phyloP scores from a whole-genome alignment of 805 yeast genomes.

The Priceomyces medius region DNA sequence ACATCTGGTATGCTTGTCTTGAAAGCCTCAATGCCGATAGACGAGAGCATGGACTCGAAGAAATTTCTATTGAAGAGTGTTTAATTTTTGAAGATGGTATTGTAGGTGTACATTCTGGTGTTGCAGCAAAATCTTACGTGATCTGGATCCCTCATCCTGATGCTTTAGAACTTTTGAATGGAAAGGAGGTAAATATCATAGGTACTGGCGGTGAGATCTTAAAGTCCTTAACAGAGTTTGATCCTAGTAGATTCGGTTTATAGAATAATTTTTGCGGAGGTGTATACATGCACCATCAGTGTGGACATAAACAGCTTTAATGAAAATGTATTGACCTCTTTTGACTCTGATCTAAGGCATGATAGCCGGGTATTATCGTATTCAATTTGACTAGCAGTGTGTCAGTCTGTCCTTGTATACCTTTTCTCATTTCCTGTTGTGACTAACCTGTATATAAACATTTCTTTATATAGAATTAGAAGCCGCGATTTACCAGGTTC shows the following conservation, averaged over 20 bases:
- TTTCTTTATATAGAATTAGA: too few species aligned
- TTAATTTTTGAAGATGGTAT: slow-evolving; percentile 93
- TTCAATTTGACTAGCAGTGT: too few species aligned
- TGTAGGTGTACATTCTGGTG: slow-evolving; percentile 86
- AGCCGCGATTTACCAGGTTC: too few species aligned
- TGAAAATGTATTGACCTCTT: too few species aligned
- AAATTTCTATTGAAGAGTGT: slow-evolving; percentile 72
- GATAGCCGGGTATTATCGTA: too few species aligned
- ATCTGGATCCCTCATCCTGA: slow-evolving; percentile 91
- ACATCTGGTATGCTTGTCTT: slow-evolving; percentile 85
- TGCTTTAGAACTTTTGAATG: slow-evolving; percentile 55
- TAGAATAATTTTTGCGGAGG: too few species aligned
- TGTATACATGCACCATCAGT: too few species aligned
- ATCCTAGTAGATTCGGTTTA: slow-evolving; percentile 24
- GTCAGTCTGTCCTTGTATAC: too few species aligned
- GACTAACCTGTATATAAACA: too few species aligned
- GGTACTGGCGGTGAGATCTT: slow-evolving; percentile 60
- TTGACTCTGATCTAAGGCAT: too few species aligned
- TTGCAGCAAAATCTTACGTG: slow-evolving; percentile 79
- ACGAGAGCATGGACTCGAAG: slow-evolving; percentile 34
- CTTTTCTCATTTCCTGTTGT: too few species aligned
- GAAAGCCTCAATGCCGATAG: slow-evolving; percentile 61
- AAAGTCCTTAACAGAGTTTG: slow-evolving; percentile 51
- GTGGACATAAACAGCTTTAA: too few species aligned
- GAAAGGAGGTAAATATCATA: slow-evolving; percentile 50